Evolutionary conservation across 805 yeast species (phyloP).

Genomic region (Metschnikowia cubensis): DNA sequence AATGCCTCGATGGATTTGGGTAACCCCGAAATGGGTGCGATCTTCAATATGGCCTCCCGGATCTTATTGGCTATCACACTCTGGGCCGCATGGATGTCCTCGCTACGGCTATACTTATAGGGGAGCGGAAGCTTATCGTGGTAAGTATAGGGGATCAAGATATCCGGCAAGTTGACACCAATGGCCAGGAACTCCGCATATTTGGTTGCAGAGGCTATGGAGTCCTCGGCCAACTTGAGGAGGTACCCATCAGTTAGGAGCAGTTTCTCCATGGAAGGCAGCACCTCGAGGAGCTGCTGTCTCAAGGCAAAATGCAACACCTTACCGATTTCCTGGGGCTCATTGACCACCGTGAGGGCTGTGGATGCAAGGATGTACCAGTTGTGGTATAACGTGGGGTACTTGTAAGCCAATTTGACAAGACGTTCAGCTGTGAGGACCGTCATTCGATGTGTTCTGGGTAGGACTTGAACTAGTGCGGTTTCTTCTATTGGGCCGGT

Average conservation of each 20-base stretch:
- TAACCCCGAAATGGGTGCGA: slow-evolving; percentile 75
- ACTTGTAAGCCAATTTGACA: slow-evolving; percentile 46
- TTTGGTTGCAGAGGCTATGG: slow-evolving; percentile 35
- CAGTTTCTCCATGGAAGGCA: slow-evolving; percentile 19
- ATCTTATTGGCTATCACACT: slow-evolving; percentile 46
- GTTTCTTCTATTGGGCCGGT: too few relatives aligned
- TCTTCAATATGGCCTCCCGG: slow-evolving; percentile 74
- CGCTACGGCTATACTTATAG: slow-evolving; percentile 30
- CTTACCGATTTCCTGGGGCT: slow-evolving; percentile 74
- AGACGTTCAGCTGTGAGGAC: slow-evolving; percentile 54
- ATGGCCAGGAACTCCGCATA: slow-evolving; percentile 36
- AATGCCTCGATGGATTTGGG: slow-evolving; percentile 83
- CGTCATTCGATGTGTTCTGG: slow-evolving; percentile 2
- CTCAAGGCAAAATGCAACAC: slow-evolving; percentile 65
- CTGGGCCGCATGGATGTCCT: slow-evolving; percentile 36
- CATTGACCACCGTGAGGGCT: slow-evolving; percentile 74
- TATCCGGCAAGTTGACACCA: slow-evolving; percentile 42
- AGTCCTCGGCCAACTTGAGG: slow-evolving; percentile 36
- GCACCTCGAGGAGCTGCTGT: slow-evolving; percentile 38
- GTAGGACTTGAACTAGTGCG: too few relatives aligned
- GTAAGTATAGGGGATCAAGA: slow-evolving; percentile 37
- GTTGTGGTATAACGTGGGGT: slow-evolving; percentile 49
- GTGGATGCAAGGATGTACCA: slow-evolving; percentile 86
- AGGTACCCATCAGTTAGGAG: slow-evolving; percentile 33
- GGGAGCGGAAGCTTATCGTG: slow-evolving; percentile 35